Evolutionary conservation across 2,329 filamentous ascomycete genomes (phyloP).

Genomic region (Magnaporthales sp.): DNA sequence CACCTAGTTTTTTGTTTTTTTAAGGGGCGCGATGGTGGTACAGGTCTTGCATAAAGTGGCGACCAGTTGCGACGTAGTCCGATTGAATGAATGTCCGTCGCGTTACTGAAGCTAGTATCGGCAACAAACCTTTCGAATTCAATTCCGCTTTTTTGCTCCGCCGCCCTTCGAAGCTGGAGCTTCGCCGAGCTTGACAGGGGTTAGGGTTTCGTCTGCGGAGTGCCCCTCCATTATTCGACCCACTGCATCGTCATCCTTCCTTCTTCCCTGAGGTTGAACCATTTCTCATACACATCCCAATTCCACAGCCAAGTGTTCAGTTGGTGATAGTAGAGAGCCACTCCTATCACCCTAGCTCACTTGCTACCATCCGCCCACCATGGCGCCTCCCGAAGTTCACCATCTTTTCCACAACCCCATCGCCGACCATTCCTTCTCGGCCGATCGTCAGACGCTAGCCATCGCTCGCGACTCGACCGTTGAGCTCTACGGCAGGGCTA

Average conservation of each 20-base stretch:
- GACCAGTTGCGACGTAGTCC: neutral
- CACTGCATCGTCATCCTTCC: slow-evolving; percentile 1
- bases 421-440: slow-evolving; percentile 95
- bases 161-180: neutral
- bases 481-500: slow-evolving; percentile 73
- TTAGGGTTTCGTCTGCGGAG: slow-evolving; percentile 1
- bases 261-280: neutral
- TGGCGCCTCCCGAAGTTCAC: slow-evolving; percentile 85
- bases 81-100: neutral
- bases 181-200: neutral
- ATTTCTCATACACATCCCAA: neutral
- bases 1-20: too few relatives aligned
- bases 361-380: slow-evolving; percentile 30
- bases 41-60: neutral
- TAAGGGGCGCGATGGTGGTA: neutral
- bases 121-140: neutral
- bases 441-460: slow-evolving; percentile 79
- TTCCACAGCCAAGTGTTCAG: neutral
- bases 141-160: slow-evolving; percentile 1
- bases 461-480: slow-evolving; percentile 85
- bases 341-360: slow-evolving; percentile 62
- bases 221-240: neutral
- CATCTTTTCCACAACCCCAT: slow-evolving; percentile 96
- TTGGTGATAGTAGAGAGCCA: slow-evolving; percentile 90
- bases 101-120: neutral